phyloP scores from a whole-genome alignment of 1,284 basidiomycete genomes.

The Cryptococcus depauperatus region DNA sequence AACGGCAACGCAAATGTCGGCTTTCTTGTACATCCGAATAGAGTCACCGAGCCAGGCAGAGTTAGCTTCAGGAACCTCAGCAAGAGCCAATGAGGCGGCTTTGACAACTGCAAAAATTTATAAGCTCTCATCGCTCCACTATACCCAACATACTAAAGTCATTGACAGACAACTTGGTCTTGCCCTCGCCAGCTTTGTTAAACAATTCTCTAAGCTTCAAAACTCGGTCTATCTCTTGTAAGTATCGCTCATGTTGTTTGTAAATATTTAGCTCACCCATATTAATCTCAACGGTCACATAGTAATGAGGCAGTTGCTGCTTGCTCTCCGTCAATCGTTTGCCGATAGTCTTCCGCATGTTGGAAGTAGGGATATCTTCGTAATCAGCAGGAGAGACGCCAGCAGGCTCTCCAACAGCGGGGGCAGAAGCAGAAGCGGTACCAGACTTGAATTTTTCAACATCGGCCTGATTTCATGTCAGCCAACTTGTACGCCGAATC shows the following conservation, averaged over 20 bases:
- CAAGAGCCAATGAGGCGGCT: slow-evolving; percentile 79
- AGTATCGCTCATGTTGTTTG: not conserved
- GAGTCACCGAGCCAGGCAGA: slow-evolving; percentile 95
- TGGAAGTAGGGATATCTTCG: slow-evolving; percentile 82
- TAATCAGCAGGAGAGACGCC: slow-evolving; percentile 57
- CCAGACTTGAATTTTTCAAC: slow-evolving; percentile 78
- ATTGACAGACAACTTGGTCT: slow-evolving; percentile 89
- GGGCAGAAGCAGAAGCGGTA: slow-evolving; percentile 42
- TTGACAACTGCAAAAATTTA: slow-evolving; percentile 59
- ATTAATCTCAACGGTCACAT: slow-evolving; percentile 88
- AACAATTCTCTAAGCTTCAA: slow-evolving; percentile 91
- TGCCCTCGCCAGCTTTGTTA: slow-evolving; percentile 71
- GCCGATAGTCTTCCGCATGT: slow-evolving; percentile 93
- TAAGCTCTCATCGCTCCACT: not conserved
- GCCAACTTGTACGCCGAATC: slow-evolving; percentile 12
- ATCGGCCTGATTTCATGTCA: too few relatives aligned
- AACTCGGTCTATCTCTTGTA: slow-evolving; percentile 56
- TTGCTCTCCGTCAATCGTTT: slow-evolving; percentile 85
- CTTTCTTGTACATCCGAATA: slow-evolving; percentile 91
- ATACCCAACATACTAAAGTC: slow-evolving; percentile 60
- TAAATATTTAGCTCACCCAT: slow-evolving; percentile 57
- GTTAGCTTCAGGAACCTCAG: slow-evolving; percentile 95
- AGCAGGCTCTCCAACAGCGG: slow-evolving; percentile 47
- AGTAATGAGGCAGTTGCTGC: slow-evolving; percentile 93
- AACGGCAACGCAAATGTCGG: slow-evolving; percentile 94